Base-by-base conservation (phyloP, 83 land plant genomes). In the Thuja plicata region DNA sequence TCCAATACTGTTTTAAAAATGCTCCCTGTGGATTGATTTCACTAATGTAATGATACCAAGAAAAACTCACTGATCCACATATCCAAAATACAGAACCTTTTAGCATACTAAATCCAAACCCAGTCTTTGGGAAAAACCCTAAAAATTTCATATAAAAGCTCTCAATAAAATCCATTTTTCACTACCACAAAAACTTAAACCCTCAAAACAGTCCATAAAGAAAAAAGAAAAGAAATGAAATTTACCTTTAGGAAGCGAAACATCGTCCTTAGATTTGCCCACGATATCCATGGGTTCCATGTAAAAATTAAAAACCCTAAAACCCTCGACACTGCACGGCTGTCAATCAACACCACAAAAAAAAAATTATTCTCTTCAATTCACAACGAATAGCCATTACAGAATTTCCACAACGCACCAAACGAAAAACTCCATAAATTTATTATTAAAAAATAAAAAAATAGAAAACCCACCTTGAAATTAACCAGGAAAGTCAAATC, bases 251-350 rank as follows among this genome's bases (percentile, higher is more conserved):
- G 99, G 99, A 34, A 97, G 94, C 12, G 98, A 95, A 60, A 96
- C 99, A 79, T 97, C 99, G 87, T 97, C 99, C 88, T 97, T 97
- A 1, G 96, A 92, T 89, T 95, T 97, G n/a, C 98, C 99, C 43
- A 96, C 97, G 6, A 94, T 96, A 77, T 97, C 99, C 95, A 95
- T 96, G 74, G 95, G 92, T 37, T 95, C 95, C 96, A 95, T 95
- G 48, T 27, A 76, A 35, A 35, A 83, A 83, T 83, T 83, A 83
- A 1, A 83, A 83, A 83, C 85, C 52, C 85, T 83, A 83, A 17
- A 41, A 83, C 52, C 85, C 30, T 35, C n/a, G 32, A 38, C 52
- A 7, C 83, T 66, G 12, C 35, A 76, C 35, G 6, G 19, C 79
- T 32, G 38, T 32, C 16, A 34, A 35, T 38, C 15, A 12, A 76